phyloP scores from a whole-genome alignment of 2,329 filamentous ascomycete genomes.

The Pseudohalonectria lignicola region DNA sequence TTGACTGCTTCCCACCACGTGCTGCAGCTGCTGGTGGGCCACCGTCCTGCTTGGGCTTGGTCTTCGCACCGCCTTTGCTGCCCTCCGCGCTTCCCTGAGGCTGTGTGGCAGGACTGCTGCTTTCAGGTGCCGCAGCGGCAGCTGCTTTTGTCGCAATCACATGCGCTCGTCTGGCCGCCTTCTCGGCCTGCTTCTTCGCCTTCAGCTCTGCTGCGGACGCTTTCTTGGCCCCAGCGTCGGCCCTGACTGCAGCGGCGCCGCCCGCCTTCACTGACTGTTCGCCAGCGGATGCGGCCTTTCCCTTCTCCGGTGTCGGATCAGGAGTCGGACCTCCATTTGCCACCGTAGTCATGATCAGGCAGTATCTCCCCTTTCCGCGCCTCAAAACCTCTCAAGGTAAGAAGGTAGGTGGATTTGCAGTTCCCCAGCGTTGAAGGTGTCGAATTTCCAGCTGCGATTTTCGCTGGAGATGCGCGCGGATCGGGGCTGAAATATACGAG shows the following conservation, averaged over 20 bases:
- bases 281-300: neutral
- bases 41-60: constrained; percentile 32
- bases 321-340: constrained; percentile 1
- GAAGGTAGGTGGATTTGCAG: no score
- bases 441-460: no score
- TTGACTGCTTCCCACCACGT: constrained; percentile 14
- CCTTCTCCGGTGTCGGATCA: neutral
- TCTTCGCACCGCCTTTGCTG: constrained; percentile 34
- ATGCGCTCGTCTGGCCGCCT: constrained; percentile 71
- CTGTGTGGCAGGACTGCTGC: constrained; percentile 3
- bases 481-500: no score
- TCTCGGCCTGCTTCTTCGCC: constrained; percentile 82
- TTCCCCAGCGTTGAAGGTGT: no score
- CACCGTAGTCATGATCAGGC: neutral
- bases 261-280: constrained; percentile 1
- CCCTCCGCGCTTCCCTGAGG: constrained; percentile 22
- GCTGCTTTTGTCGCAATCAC: constrained; percentile 46
- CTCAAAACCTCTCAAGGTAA: constrained; percentile 1
- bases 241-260: constrained; percentile 4
- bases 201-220: constrained; percentile 67
- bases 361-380: neutral
- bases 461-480: no score
- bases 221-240: constrained; percentile 30
- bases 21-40: neutral
- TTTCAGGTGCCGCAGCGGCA: constrained; percentile 25